A percentile compares a stretch with the other conserved stretches of the same genome.
Evolutionary conservation across 805 yeast genomes (phyloP).

Genomic region (Teunomyces cretensis): DNA sequence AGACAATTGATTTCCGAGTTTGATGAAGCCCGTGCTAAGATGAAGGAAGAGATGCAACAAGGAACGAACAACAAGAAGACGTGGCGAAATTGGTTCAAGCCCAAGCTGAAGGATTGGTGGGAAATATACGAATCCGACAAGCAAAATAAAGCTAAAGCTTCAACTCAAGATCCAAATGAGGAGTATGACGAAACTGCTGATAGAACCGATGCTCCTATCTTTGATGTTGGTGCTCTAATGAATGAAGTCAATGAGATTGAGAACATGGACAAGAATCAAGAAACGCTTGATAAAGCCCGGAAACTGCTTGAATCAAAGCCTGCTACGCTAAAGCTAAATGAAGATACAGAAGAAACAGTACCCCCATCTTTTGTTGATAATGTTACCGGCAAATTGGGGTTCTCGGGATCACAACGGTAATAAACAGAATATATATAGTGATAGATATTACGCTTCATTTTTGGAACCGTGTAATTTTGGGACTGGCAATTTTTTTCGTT

Average conservation of each 20-base stretch:
- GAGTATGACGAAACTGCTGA: slow-evolving; percentile 13
- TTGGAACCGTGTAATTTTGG: slow-evolving; percentile 5
- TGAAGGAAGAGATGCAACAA: slow-evolving; percentile 44
- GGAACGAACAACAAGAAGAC: slow-evolving; percentile 31
- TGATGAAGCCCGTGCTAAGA: slow-evolving; percentile 74
- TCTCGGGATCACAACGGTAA: background rate
- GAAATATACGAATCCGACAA: slow-evolving; percentile 37
- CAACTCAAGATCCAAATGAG: slow-evolving; percentile 6
- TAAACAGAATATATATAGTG: background rate
- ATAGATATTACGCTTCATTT: background rate
- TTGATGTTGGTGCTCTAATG: slow-evolving; percentile 45
- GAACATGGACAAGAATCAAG: slow-evolving; percentile 22
- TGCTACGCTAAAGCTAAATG: slow-evolving; percentile 13
- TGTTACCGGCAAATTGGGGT: background rate
- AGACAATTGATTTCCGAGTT: slow-evolving; percentile 80
- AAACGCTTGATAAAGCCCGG: slow-evolving; percentile 15
- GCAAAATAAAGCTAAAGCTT: background rate
- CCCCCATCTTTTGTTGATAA: background rate
- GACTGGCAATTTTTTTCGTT: slow-evolving; percentile 1
- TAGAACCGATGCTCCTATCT: slow-evolving; percentile 25
- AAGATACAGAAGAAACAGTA: slow-evolving; percentile 18
- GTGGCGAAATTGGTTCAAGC: slow-evolving; percentile 51
- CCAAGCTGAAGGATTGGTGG: slow-evolving; percentile 59
- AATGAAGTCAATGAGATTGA: slow-evolving; percentile 48
- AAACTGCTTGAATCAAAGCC: slow-evolving; percentile 13